Evolutionary conservation across 179 eudicot genomes (phyloP), one percentile per base, ranked within the genome.

Genomic region (Drosera spatulata): DNA sequence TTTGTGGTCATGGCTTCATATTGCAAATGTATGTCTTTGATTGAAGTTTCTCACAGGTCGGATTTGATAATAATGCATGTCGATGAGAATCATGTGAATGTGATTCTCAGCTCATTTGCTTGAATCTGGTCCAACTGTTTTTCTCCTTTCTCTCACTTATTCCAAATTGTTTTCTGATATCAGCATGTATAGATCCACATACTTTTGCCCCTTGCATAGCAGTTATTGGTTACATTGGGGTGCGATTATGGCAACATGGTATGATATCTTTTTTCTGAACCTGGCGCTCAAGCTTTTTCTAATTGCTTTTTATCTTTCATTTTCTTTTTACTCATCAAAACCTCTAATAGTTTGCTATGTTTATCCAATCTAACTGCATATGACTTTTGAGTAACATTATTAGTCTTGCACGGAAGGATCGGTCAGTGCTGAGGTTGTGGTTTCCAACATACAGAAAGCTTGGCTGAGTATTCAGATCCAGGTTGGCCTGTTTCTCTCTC

Each of bases 381-480:
- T n/a, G 0, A 43, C 45, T 43, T 43, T 43, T 7, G 6, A 4
- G 45, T 22, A 43, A 7, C 39, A 43, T 46, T 9, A 11, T n/a
- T 59, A 10, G n/a, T 37, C 9, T 49, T 70, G 10, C 14, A 2
- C 74, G 80, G 85, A 64, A 72, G 88, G 85, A 49, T 83, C 69
- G 71, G 66, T 76, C n/a, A 51, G 44, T 73, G 80, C 83, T 59
- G 85, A 83, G 42, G 52, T 57, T 61, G 66, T 83, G 50, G 75
- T 75, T 4, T 73, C 88, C 55, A 74, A 71, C 62, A 71, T 83
- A 53, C 79, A 80, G 70, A 80, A 80, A 67, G 81, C 81, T 57
- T 83, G 88, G 83, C 62, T 80, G 67, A 74, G 76, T 80, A 78
- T 83, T 72, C 85, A 83, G 69, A 53, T 83, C 56, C 83, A 80